Conservation (phyloP, 768 basidiomycete species). For the Fistulinella prunicolor region DNA sequence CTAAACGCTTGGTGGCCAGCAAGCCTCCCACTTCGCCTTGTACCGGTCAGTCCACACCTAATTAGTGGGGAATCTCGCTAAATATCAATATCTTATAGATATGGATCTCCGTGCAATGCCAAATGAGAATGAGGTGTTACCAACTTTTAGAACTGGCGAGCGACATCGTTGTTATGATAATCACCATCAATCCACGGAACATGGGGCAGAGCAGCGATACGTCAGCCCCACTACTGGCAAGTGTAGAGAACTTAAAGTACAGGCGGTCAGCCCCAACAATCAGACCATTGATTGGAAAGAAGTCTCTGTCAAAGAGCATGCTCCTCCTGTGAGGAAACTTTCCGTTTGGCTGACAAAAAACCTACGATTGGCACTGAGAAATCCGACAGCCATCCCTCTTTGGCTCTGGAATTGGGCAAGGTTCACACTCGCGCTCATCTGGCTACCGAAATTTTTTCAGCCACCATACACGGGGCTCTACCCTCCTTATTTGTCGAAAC, state of each 20-base stretch:
- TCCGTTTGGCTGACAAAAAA: constrained; percentile 16
- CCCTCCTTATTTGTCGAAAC: constrained; percentile 16
- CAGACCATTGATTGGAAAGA: background rate
- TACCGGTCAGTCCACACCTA: constrained; percentile 4
- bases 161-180: constrained; percentile 14
- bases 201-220: constrained; percentile 19
- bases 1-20: no score
- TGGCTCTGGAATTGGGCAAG: constrained; percentile 18
- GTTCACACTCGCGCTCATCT: constrained; percentile 17
- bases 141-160: background rate
- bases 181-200: constrained; percentile 15
- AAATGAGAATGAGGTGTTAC: background rate
- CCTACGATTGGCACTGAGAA: background rate
- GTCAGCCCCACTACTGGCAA: constrained; percentile 22
- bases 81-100: background rate
- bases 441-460: constrained; percentile 5
- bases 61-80: background rate
- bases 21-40: background rate
- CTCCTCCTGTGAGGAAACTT: constrained; percentile 8
- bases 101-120: background rate
- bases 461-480: constrained; percentile 16
- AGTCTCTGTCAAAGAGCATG: background rate
- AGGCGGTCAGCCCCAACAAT: constrained; percentile 19
- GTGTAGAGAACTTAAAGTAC: constrained; percentile 24
- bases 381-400: background rate